Percentiles rank a stretch among this genome's conserved stretches.
Conservation (phyloP, 192 early-diverging fungal species). For the Coemansia sp. region DNA sequence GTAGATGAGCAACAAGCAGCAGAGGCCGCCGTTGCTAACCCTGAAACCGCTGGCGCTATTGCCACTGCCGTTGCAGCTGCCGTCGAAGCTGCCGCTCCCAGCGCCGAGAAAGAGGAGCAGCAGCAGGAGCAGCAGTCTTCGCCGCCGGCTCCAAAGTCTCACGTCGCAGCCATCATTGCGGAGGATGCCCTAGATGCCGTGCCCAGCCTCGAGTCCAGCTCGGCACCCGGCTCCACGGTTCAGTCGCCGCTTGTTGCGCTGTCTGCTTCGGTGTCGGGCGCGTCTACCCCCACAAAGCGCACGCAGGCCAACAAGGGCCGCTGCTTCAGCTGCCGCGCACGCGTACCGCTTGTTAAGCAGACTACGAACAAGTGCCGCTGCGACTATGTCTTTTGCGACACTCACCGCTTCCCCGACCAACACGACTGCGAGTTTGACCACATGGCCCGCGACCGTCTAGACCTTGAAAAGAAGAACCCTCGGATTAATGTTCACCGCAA, state of each 20-base stretch:
- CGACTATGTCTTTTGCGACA: conserved; percentile 72
- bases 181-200: conserved; percentile 11
- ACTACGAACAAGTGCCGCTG: conserved; percentile 77
- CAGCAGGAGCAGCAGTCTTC: not conserved
- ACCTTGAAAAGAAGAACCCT: conserved; percentile 71
- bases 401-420: conserved; percentile 67
- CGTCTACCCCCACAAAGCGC: conserved; percentile 47
- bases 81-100: not conserved
- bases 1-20: conserved; percentile 39
- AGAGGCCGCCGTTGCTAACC: conserved; percentile 22
- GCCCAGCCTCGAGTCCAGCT: conserved; percentile 12
- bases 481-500: conserved; percentile 70
- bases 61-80: conserved; percentile 6
- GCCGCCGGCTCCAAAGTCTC: conserved; percentile 10
- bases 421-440: conserved; percentile 82
- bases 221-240: conserved; percentile 22
- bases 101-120: not conserved
- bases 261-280: conserved; percentile 28
- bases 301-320: conserved; percentile 67
- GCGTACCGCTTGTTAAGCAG: conserved; percentile 76
- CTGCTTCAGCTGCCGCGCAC: conserved; percentile 67
- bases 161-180: conserved; percentile 12
- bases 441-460: conserved; percentile 66
- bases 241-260: conserved; percentile 37
- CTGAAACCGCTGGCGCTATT: conserved; percentile 2